Percentiles rank a stretch among this genome's conserved stretches.
These are phyloP conservation scores for Arthroderma uncinatum DNA, from an alignment of 2,329 filamentous ascomycete genomes.

Conservation along the genomic window DNA sequence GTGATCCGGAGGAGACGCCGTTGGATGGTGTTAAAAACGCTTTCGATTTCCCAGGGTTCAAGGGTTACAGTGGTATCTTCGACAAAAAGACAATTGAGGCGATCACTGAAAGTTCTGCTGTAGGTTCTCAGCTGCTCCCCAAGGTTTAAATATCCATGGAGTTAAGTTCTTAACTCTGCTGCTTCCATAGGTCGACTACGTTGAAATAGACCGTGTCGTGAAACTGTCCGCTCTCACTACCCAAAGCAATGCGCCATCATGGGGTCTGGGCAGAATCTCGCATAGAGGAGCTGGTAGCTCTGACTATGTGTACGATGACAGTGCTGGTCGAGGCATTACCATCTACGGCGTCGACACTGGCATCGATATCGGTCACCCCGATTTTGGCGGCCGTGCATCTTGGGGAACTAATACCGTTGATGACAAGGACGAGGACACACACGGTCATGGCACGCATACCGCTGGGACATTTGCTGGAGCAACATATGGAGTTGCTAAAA, in stretches of 20 bases:
- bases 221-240: conserved; percentile 7
- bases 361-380: conserved; percentile 24
- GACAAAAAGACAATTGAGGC: conserved; percentile 11
- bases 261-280: conserved; percentile 28
- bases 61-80: conserved; percentile 13
- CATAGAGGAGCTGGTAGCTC: conserved; percentile 18
- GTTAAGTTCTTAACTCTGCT: background rate
- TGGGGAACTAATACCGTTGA: conserved; percentile 26
- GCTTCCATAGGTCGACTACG: conserved; percentile 10
- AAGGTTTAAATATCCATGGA: background rate
- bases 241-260: conserved; percentile 22
- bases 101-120: conserved; percentile 1
- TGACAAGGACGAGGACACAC: conserved; percentile 15
- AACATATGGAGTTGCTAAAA: conserved; percentile 31
- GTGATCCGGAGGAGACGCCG: background rate
- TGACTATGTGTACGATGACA: conserved; percentile 28
- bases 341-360: conserved; percentile 32
- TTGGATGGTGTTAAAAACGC: conserved; percentile 8
- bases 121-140: background rate
- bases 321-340: conserved; percentile 25
- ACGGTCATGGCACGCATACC: conserved; percentile 33
- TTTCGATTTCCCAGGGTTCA: conserved; percentile 11
- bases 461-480: conserved; percentile 28
- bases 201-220: conserved; percentile 11
- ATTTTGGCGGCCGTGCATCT: conserved; percentile 29